Percentiles rank a stretch among this genome's conserved stretches.
These are phyloP conservation scores for Cryptococcus sp. DNA, from an alignment of 1,284 basidiomycete species.

Conservation along the genomic window DNA sequence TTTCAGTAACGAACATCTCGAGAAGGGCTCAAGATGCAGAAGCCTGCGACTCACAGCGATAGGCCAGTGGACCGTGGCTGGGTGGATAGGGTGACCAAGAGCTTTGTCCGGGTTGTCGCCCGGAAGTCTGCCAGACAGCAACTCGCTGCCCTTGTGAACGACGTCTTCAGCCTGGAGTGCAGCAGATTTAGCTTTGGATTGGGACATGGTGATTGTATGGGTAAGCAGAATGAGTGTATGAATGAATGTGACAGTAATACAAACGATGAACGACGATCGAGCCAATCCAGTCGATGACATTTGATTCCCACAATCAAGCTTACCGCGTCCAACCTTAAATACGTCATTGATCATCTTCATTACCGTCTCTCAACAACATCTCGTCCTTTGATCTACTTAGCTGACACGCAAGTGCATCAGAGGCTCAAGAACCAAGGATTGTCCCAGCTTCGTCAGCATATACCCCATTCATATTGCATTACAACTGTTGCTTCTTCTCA, in stretches of 20 bases:
- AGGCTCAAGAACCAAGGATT: too few relatives aligned
- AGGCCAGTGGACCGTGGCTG: conserved; percentile 33
- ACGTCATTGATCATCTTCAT: too few relatives aligned
- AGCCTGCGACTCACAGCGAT: conserved; percentile 25
- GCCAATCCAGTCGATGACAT: too few relatives aligned
- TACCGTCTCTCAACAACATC: too few relatives aligned
- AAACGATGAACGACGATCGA: too few relatives aligned
- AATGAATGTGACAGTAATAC: neutral
- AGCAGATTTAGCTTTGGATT: neutral
- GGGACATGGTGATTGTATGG: neutral
- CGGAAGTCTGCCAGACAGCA: conserved; percentile 23
- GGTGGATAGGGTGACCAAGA: conserved; percentile 33
- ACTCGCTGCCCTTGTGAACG: conserved; percentile 16
- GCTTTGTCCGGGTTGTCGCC: conserved; percentile 11
- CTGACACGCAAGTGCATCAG: too few relatives aligned
- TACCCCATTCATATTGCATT: neutral
- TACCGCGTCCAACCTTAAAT: too few relatives aligned
- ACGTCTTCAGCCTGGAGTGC: conserved; percentile 18
- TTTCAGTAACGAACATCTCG: neutral
- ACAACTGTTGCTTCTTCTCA: conserved; percentile 42
- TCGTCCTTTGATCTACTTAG: too few relatives aligned
- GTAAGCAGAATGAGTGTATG: neutral
- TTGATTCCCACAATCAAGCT: too few relatives aligned
- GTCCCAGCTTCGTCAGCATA: too few relatives aligned
- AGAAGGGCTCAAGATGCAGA: too few relatives aligned